These are phyloP conservation scores for Lentinula detonsa DNA, from an alignment of 768 basidiomycete genomes.

Conservation along the genomic window DNA sequence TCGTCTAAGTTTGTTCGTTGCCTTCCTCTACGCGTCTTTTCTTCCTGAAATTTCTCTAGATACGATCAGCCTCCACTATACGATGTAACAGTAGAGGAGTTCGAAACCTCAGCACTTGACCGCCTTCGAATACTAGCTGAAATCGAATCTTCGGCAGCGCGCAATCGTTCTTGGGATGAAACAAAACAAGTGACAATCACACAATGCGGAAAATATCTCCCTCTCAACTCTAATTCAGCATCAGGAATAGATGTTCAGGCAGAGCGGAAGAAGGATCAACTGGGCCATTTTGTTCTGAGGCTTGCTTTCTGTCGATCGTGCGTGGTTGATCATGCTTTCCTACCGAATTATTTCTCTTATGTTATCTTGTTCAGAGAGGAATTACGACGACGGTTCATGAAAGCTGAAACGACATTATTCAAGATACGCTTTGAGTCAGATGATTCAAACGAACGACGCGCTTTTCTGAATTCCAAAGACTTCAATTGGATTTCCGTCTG, in stretches of 20 bases:
- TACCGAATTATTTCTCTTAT: not conserved
- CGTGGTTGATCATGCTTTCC: constrained; percentile 25
- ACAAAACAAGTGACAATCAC: constrained; percentile 52
- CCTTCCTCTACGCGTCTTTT: not conserved
- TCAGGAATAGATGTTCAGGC: constrained; percentile 39
- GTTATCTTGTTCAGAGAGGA: constrained; percentile 61
- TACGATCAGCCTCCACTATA: constrained; percentile 82
- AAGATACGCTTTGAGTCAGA: constrained; percentile 72
- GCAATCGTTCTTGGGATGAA: constrained; percentile 79
- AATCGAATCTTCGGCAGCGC: constrained; percentile 83
- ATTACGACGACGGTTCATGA: constrained; percentile 79
- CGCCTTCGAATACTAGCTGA: constrained; percentile 84
- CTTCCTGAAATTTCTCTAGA: constrained; percentile 31
- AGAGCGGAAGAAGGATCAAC: constrained; percentile 77
- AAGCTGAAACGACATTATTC: constrained; percentile 85
- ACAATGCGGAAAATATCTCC: constrained; percentile 74
- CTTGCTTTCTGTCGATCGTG: constrained; percentile 96
- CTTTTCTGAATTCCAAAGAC: constrained; percentile 59
- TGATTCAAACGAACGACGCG: constrained; percentile 40
- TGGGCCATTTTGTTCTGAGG: constrained; percentile 90
- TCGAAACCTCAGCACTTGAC: constrained; percentile 87
- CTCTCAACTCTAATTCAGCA: constrained; percentile 55
- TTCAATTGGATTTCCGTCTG: constrained; percentile 63
- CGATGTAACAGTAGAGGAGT: constrained; percentile 93
- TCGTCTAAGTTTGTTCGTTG: constrained; percentile 73